phyloP scores from a whole-genome alignment of 306 rosid genomes.

The Cucumis hystrix region DNA sequence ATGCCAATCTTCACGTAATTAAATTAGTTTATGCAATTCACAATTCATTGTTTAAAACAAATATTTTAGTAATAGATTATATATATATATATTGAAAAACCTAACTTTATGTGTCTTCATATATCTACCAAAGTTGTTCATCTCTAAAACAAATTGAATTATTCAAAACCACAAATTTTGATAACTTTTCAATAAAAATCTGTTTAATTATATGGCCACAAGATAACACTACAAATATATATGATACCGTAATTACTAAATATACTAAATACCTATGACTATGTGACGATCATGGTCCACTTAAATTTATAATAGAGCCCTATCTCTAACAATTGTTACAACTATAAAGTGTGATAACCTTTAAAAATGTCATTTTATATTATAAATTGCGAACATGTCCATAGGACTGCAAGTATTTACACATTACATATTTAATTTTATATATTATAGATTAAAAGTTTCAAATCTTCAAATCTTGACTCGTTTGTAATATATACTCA shows the following conservation, averaged over 20 bases:
- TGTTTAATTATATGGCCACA: neutral
- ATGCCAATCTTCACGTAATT: too few relatives aligned
- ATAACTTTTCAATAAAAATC: neutral
- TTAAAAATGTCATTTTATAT: neutral
- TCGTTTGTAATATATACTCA: too few relatives aligned
- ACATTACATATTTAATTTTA: neutral
- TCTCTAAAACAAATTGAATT: too few relatives aligned
- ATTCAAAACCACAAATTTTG: neutral
- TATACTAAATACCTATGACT: neutral
- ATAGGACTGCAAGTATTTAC: neutral
- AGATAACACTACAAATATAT: neutral
- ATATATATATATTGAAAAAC: too few relatives aligned
- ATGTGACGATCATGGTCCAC: too few relatives aligned
- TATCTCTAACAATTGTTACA: neutral
- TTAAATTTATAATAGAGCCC: neutral
- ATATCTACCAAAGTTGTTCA: too few relatives aligned
- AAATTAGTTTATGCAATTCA: too few relatives aligned
- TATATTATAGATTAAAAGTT: too few relatives aligned
- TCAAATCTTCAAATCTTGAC: too few relatives aligned
- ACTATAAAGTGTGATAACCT: neutral
- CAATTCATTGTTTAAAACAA: too few relatives aligned
- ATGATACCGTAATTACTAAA: neutral
- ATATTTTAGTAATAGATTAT: too few relatives aligned
- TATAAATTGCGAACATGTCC: rapidly evolving
- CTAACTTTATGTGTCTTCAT: too few relatives aligned